A percentile compares a stretch with the other conserved stretches of the same genome.
These are phyloP conservation scores for Kalmusia sp. DNA, from an alignment of 2,329 filamentous ascomycete species.

Conservation along the genomic window DNA sequence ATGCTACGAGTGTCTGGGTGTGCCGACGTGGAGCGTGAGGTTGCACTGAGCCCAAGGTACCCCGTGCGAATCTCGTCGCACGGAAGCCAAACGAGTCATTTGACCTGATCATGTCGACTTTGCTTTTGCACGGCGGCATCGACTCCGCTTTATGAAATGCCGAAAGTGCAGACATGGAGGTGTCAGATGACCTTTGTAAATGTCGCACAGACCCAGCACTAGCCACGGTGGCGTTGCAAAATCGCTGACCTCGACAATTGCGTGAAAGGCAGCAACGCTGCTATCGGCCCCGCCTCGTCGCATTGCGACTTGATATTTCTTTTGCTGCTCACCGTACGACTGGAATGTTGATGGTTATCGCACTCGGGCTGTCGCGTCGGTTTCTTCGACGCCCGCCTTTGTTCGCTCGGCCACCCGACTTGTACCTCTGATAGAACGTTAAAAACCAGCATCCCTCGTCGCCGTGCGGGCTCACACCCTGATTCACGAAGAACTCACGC, in stretches of 20 bases:
- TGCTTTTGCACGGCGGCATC: not conserved
- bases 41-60: not conserved
- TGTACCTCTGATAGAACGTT: conserved; percentile 16
- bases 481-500: not conserved
- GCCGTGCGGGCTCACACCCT: not conserved
- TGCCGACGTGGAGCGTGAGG: not conserved
- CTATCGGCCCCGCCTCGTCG: conserved; percentile 3
- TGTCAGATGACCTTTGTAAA: conserved; percentile 30
- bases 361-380: conserved; percentile 17
- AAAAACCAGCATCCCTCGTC: not conserved
- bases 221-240: conserved; percentile 20
- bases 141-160: not conserved
- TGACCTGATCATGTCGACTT: conserved; percentile 6
- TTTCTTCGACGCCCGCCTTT: conserved; percentile 28
- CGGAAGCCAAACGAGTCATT: not conserved
- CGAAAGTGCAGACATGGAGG: conserved; percentile 8
- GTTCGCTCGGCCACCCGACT: conserved; percentile 28
- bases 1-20: conserved; percentile 1
- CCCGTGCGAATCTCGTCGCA: not conserved
- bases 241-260: conserved; percentile 24
- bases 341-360: conserved; percentile 21
- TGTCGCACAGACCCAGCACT: conserved; percentile 16
- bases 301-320: conserved; percentile 1
- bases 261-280: conserved; percentile 28
- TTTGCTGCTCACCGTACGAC: not conserved